These are phyloP conservation scores for Pythium angustatum DNA, from an alignment of 352 stramenopile species.

Conservation along the genomic window DNA sequence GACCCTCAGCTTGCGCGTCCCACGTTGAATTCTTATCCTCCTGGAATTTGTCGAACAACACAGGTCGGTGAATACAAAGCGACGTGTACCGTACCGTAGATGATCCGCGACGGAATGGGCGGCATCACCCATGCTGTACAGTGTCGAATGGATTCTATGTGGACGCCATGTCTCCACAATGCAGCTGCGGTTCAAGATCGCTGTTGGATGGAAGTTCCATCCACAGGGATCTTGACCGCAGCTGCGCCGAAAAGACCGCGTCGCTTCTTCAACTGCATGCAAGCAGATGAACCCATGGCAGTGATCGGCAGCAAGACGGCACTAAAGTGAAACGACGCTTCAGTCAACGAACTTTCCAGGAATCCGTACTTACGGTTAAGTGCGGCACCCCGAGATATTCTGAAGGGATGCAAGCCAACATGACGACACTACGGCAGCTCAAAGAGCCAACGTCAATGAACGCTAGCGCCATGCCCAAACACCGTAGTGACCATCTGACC, in stretches of 20 bases:
- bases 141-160: too few species aligned
- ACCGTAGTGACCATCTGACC: not conserved
- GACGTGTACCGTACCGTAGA: too few species aligned
- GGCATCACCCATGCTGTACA: too few species aligned
- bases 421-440: not conserved
- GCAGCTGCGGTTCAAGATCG: too few species aligned
- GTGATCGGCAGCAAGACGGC: not conserved
- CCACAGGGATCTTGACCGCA: not conserved
- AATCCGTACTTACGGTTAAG: constrained; percentile 4
- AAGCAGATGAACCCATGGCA: constrained; percentile 14
- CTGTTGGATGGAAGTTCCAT: constrained; percentile 4
- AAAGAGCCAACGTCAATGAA: not conserved
- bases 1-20: too few species aligned
- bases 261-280: constrained; percentile 17
- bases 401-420: not conserved
- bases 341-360: not conserved
- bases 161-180: constrained; percentile 21
- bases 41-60: too few species aligned
- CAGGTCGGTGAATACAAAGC: too few species aligned
- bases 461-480: not conserved
- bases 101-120: too few species aligned
- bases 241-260: constrained; percentile 12
- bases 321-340: not conserved
- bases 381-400: not conserved
- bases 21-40: too few species aligned